These are phyloP conservation scores for Sordariomycetes sp. DNA, from an alignment of 2,329 filamentous ascomycete genomes.

Conservation along the genomic window DNA sequence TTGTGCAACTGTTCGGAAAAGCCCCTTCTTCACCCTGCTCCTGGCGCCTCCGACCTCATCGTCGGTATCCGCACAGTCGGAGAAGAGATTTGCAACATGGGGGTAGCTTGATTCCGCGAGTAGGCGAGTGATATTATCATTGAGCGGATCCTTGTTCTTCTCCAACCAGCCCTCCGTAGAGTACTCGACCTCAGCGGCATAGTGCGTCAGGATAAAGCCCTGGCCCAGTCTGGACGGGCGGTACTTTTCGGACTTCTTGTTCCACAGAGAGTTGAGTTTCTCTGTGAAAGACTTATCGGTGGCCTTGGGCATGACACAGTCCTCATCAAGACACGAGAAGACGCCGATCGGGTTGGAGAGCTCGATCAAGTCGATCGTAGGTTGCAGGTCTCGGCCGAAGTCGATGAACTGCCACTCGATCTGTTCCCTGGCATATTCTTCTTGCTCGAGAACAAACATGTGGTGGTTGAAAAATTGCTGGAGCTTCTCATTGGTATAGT, in stretches of 20 bases:
- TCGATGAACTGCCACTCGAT: constrained; percentile 99
- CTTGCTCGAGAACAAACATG: constrained; percentile 98
- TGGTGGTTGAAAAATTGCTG: constrained; percentile 99
- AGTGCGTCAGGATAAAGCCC: constrained; percentile 93
- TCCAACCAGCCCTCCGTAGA: constrained; percentile 90
- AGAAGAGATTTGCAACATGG: constrained; percentile 75
- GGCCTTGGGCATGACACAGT: constrained; percentile 97
- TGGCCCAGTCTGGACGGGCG: constrained; percentile 75
- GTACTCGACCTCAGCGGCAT: constrained; percentile 96
- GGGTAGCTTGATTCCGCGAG: constrained; percentile 70
- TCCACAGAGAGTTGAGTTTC: constrained; percentile 93
- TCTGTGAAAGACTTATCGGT: constrained; percentile 96
- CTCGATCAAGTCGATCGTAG: constrained; percentile 95
- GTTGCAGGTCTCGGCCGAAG: constrained; percentile 91
- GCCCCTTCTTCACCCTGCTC: constrained; percentile 87
- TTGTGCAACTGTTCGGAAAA: constrained; percentile 94
- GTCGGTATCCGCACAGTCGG: constrained; percentile 73
- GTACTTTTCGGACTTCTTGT: constrained; percentile 91
- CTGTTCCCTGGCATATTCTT: constrained; percentile 93
- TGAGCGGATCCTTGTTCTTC: constrained; percentile 97
- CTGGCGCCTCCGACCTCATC: constrained; percentile 55
- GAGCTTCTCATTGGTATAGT: constrained; percentile 98
- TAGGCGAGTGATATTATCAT: constrained; percentile 89
- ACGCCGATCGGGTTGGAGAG: constrained; percentile 94
- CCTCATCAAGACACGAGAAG: constrained; percentile 95